phyloP scores from a whole-genome alignment of 2,329 filamentous ascomycete genomes.

The Beauveria sp. region DNA sequence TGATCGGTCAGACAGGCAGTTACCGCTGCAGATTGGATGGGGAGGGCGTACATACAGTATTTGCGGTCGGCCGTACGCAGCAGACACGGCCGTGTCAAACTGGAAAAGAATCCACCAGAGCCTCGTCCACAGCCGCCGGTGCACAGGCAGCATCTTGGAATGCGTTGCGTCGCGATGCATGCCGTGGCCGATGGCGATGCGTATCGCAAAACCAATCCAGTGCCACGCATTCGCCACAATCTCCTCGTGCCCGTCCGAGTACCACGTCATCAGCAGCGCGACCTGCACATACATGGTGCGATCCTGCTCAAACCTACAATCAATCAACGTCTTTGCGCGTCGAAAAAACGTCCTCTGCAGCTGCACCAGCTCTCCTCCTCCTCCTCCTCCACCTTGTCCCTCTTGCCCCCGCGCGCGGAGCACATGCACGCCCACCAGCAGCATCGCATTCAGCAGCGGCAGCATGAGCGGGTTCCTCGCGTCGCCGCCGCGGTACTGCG shows the following conservation, averaged over 20 bases:
- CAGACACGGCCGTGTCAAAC: slow-evolving; percentile 28
- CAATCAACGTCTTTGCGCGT: slow-evolving; percentile 45
- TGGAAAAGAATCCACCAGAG: slow-evolving; percentile 35
- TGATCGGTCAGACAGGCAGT: too few relatives aligned
- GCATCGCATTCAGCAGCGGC: slow-evolving; percentile 40
- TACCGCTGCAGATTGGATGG: too few relatives aligned
- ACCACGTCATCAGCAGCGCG: slow-evolving; percentile 47
- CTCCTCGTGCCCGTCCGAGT: slow-evolving; percentile 47
- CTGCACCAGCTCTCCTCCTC: background rate
- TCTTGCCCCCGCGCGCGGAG: slow-evolving; percentile 22
- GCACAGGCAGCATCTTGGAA: slow-evolving; percentile 21
- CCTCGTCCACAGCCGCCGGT: slow-evolving; percentile 29
- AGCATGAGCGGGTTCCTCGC: slow-evolving; percentile 37
- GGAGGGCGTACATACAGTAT: slow-evolving; percentile 29
- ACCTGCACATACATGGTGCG: slow-evolving; percentile 46
- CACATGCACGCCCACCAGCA: slow-evolving; percentile 45
- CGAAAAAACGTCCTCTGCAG: slow-evolving; percentile 41
- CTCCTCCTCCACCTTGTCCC: too few relatives aligned
- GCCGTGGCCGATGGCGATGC: slow-evolving; percentile 45
- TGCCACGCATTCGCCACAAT: slow-evolving; percentile 44
- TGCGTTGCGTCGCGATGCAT: slow-evolving; percentile 35
- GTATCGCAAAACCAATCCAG: slow-evolving; percentile 45
- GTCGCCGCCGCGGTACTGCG: slow-evolving; percentile 38
- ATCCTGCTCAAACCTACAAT: slow-evolving; percentile 45
- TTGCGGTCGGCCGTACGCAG: slow-evolving; percentile 41